Evolutionary conservation across 1,284 basidiomycete genomes (phyloP), one percentile per base, ranked within the genome.

Genomic region (Rhizoctonia solani): DNA sequence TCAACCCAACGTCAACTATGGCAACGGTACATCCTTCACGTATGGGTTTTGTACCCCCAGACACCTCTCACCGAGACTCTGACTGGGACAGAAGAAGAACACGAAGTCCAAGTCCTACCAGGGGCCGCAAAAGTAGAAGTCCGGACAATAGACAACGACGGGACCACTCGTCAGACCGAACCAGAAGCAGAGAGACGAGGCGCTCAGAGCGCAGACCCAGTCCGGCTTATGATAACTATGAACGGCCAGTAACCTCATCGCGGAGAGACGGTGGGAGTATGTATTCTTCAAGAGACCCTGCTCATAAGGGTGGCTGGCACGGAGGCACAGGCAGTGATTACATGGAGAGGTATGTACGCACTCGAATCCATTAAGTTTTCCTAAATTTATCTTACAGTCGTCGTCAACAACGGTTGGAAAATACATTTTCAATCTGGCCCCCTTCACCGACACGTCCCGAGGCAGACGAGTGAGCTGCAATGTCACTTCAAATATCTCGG

Each of bases 391-490:
- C 54, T 49, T 72, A 25, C 67, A 95, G 94, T 73, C 92, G 94
- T 25, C 82, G 92, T 58, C 75, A 81, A 67, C 86, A 93, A 75
- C 81, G 94, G 59, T 87, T 89, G 70, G 80, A 75, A 1, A 86
- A 79, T 11, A 82, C 82, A 4, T 75, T 90, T 1, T 84, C 84
- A 71, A 82, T 95, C 54, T 97, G 94, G 94, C 94, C 94, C 0
- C 77, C 85, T 1, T 95, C 93, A 2, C 94, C 94, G 0, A 88
- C 89, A 72, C 84, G 82, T 27, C 83, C 85, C 59, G 77, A 81
- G 56, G 81, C 85, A 29, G 76, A 79, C 66, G 71, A 83, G 89
- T 92, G 78, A 55, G 88, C 81, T 13, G 42, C 34, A 32, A 21
- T 63, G 50, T 44, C 41, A 3, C 42, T 2, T 25, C 16, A 29